Evolutionary conservation across 177 flowering plant species (phyloP).

Genomic region (Telopea speciosissima): DNA sequence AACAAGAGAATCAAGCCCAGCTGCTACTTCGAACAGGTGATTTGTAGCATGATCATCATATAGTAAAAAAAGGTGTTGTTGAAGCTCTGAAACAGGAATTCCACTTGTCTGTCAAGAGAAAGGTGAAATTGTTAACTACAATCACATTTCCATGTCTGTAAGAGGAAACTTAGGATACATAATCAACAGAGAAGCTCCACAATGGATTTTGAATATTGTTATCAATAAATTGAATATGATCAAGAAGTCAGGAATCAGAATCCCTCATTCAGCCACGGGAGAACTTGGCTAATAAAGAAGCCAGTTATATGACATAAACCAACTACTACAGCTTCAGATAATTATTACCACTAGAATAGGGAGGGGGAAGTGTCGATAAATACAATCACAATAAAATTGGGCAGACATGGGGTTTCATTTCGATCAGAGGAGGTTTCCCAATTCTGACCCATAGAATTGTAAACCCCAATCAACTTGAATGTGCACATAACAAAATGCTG

Average conservation of each 20-base stretch:
- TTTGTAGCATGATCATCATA: constrained; percentile 65
- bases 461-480: background rate
- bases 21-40: constrained; percentile 83
- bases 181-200: background rate
- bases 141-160: background rate
- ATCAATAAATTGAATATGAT: background rate
- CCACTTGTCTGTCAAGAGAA: constrained; percentile 64
- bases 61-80: constrained; percentile 61
- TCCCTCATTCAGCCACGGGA: background rate
- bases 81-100: constrained; percentile 55
- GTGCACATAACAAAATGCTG: background rate
- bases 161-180: background rate
- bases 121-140: background rate
- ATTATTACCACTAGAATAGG: background rate
- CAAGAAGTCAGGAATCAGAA: background rate
- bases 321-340: background rate
- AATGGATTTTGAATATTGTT: background rate
- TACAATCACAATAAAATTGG: too few relatives aligned
- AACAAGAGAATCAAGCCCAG: constrained; percentile 79
- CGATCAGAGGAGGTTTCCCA: background rate
- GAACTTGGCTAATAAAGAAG: background rate
- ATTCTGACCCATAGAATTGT: background rate
- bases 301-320: background rate
- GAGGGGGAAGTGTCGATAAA: too few relatives aligned
- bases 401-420: background rate